Base-by-base conservation (phyloP, 2,329 filamentous ascomycete genomes). In the Fusarium sp. region DNA sequence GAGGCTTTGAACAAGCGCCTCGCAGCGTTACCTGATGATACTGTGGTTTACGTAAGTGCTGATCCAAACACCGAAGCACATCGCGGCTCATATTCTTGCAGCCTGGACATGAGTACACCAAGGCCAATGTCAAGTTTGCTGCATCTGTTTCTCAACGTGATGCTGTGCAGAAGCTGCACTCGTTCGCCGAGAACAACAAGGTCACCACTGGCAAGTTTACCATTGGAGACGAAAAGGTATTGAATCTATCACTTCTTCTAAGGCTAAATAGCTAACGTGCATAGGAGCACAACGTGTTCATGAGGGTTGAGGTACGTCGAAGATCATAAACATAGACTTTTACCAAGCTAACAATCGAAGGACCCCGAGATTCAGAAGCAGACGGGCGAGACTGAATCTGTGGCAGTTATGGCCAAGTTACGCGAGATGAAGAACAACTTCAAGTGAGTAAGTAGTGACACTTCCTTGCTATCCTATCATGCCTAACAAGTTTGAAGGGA, bases 31-130 rank as follows among this genome's bases (percentile, higher is more conserved):
- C 95, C 96, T 0, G 92, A 97, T 74, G 94, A 98, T 76, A 98
- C 96, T 2, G 92, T 92, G 71, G 93, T 99, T 71, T 99, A 93
- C 79, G 93, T 95, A 82, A 79, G 91, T 85, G 53, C 10, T 6
- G 15, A 17, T 18, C 20, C 17, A 35, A 23, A n/a, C 7, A 12
- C 20, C 18, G n/a, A 20, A 38, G 32, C 18, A 30, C n/a, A 48
- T 60, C 27, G 62, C 14, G 18, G 10, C 61, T 74, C 26, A 74
- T 46, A 41, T 32, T 11, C 15, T 42, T 38, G 26, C 68, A 95
- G 91, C 95, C 95, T 20, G 96, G 96, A 7, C 96, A 99, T 77
- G 96, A 98, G 81, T 99, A 99, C 83, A 99, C 96, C n/a, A 97
- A 96, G 82, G 88, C 92, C 55, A 99, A 99, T 78, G 94, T 96